A percentile compares a stretch with the other conserved stretches of the same genome.
Conservation (phyloP, 2,329 filamentous ascomycete species). For the Gnomoniopsis smithogilvyi region DNA sequence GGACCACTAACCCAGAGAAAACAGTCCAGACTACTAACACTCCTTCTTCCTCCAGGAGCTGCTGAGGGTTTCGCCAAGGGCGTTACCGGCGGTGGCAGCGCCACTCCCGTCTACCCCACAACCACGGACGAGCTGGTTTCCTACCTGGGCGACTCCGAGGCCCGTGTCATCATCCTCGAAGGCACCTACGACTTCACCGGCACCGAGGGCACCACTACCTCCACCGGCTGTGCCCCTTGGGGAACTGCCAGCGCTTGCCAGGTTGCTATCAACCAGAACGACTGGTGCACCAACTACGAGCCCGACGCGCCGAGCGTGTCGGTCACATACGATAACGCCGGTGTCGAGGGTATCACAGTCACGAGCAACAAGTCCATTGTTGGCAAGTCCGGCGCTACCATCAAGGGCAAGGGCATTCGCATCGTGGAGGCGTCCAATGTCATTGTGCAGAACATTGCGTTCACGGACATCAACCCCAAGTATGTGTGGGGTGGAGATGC, state of each 20-base stretch:
- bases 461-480: slow-evolving; percentile 53
- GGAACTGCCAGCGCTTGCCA: slow-evolving; percentile 53
- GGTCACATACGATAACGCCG: slow-evolving; percentile 50
- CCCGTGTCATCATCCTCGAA: slow-evolving; percentile 57
- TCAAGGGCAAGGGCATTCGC: slow-evolving; percentile 56
- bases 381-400: slow-evolving; percentile 48
- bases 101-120: slow-evolving; percentile 49
- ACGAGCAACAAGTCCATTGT: slow-evolving; percentile 56
- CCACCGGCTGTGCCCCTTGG: slow-evolving; percentile 56
- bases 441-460: slow-evolving; percentile 58
- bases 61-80: slow-evolving; percentile 44
- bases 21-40: not conserved
- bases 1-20: too few relatives aligned
- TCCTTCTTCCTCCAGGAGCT: slow-evolving; percentile 24
- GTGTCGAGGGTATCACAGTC: slow-evolving; percentile 46
- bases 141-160: slow-evolving; percentile 51
- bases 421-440: slow-evolving; percentile 49
- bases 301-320: slow-evolving; percentile 39
- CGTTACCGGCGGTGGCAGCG: slow-evolving; percentile 58
- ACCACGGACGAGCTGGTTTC: slow-evolving; percentile 53
- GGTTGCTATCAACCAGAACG: slow-evolving; percentile 56
- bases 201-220: slow-evolving; percentile 49
- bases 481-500: slow-evolving; percentile 60
- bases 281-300: slow-evolving; percentile 59
- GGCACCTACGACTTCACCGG: slow-evolving; percentile 55